Conservation (phyloP, 257 asterid genomes). For the Nicotiana tomentosiformis region DNA sequence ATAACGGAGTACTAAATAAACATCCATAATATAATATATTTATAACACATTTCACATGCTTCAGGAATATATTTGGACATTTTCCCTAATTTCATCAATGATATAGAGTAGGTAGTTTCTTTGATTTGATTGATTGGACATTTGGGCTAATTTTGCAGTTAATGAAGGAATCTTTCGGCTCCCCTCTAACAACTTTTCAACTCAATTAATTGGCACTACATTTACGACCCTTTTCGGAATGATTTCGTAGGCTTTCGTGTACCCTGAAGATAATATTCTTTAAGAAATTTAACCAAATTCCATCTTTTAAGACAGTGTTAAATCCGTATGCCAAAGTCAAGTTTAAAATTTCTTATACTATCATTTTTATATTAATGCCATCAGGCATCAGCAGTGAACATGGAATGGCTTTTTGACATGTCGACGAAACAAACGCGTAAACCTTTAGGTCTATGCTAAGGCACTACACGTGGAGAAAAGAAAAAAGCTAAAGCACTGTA, state of each 20-base stretch:
- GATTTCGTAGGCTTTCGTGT: too few relatives aligned
- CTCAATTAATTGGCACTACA: not conserved
- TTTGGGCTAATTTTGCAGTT: not conserved
- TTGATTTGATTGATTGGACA: not conserved
- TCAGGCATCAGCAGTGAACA: not conserved
- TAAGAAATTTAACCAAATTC: not conserved
- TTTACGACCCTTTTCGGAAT: too few relatives aligned
- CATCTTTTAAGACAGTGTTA: not conserved
- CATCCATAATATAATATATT: too few relatives aligned
- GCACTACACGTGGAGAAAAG: not conserved
- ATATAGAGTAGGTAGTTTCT: too few relatives aligned
- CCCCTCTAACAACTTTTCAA: not conserved
- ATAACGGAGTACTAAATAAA: too few relatives aligned
- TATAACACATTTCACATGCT: too few relatives aligned
- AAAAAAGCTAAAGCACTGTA: too few relatives aligned
- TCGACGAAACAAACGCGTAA: not conserved
- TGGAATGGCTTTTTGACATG: not conserved
- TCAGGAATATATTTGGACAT: too few relatives aligned
- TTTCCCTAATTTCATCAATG: too few relatives aligned
- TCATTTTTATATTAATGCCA: not conserved
- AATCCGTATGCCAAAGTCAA: not conserved
- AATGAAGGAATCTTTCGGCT: not conserved
- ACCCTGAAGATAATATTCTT: not conserved
- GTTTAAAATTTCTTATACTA: not conserved
- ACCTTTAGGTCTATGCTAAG: not conserved